Conservation (phyloP, 352 stramenopile genomes). For the Phytophthora aleatoria region DNA sequence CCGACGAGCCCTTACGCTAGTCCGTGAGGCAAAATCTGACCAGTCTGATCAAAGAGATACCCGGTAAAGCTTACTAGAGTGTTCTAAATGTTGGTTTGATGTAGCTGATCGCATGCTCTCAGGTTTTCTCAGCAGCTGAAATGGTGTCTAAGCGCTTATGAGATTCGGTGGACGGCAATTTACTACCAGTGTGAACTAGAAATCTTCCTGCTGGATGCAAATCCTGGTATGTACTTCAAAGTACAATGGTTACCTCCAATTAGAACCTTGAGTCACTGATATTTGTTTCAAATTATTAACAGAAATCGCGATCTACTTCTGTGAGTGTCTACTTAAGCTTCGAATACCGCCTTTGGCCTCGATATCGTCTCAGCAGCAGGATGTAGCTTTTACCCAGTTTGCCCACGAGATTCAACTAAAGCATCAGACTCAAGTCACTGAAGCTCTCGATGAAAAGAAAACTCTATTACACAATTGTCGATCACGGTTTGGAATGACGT, state of each 20-base stretch:
- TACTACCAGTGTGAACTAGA: slow-evolving; percentile 49
- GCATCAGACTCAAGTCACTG: slow-evolving; percentile 40
- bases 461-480: slow-evolving; percentile 28
- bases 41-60: slow-evolving; percentile 19
- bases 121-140: slow-evolving; percentile 45
- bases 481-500: slow-evolving; percentile 27
- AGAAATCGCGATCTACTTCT: slow-evolving; percentile 48
- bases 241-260: too few species aligned
- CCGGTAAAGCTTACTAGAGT: slow-evolving; percentile 15
- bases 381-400: slow-evolving; percentile 39
- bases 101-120: neutral
- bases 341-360: slow-evolving; percentile 22
- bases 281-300: neutral
- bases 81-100: neutral
- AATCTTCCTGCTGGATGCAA: slow-evolving; percentile 54
- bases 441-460: slow-evolving; percentile 44
- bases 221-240: slow-evolving; percentile 38
- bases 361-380: slow-evolving; percentile 22
- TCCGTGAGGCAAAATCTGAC: slow-evolving; percentile 7
- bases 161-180: slow-evolving; percentile 53
- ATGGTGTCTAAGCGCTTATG: slow-evolving; percentile 48
- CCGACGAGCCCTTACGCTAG: slow-evolving; percentile 39
- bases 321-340: slow-evolving; percentile 35
- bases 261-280: too few species aligned
- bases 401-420: slow-evolving; percentile 46